These are phyloP conservation scores for Toxoplasma gondii DNA, from an alignment of 169 alveolate genomes.

Conservation along the genomic window DNA sequence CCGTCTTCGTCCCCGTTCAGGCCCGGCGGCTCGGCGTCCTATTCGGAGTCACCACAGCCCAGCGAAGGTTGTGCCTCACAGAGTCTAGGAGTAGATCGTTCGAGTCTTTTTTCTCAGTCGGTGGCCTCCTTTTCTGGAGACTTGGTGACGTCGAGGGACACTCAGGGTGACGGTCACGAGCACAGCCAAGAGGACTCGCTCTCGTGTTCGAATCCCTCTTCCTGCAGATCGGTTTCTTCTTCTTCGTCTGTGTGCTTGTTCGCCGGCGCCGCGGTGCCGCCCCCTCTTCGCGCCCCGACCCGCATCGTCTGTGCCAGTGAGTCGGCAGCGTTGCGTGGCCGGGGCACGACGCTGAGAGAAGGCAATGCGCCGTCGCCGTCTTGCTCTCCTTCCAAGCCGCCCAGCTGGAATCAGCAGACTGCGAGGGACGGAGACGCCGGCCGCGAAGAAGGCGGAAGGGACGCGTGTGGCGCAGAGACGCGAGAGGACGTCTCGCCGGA, in stretches of 20 bases:
- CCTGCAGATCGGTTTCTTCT: not conserved
- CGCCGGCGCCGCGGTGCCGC: not conserved
- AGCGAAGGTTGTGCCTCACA: too few species aligned
- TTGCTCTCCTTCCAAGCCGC: not conserved
- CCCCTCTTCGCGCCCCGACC: not conserved
- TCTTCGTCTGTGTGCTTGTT: not conserved
- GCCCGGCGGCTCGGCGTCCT: too few species aligned
- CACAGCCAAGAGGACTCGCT: not conserved
- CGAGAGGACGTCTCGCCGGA: too few species aligned
- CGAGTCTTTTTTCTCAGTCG: too few species aligned
- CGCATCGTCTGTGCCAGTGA: not conserved
- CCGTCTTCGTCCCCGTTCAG: too few species aligned
- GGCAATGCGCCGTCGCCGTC: not conserved
- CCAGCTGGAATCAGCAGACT: not conserved
- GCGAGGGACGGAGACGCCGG: not conserved
- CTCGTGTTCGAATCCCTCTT: not conserved
- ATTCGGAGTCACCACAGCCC: too few species aligned
- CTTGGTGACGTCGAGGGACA: too few species aligned
- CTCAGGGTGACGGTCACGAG: too few species aligned
- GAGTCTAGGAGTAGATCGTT: too few species aligned
- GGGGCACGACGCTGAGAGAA: not conserved
- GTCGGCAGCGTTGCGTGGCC: not conserved
- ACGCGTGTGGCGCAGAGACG: not conserved
- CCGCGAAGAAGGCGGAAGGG: not conserved
- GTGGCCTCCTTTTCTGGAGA: too few species aligned